These are phyloP conservation scores for Straminergon stramineum DNA, from an alignment of 225 moss, liverwort and hornwort species.

Conservation along the genomic window DNA sequence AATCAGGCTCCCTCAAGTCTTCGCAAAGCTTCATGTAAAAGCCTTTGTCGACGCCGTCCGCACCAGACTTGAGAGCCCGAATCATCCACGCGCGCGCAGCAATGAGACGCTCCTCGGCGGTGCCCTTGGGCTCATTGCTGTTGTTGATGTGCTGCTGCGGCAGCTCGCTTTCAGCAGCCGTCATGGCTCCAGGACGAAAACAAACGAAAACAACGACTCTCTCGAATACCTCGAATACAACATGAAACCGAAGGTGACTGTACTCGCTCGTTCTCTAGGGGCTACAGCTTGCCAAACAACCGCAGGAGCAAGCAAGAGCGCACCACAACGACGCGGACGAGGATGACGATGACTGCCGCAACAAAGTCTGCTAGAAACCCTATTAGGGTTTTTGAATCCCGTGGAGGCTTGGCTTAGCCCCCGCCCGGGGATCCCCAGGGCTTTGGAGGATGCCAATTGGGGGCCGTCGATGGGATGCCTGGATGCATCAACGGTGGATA, in stretches of 20 bases:
- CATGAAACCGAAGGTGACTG: not conserved
- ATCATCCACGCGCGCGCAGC: conserved; percentile 39
- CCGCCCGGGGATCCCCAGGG: not conserved
- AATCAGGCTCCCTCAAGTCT: conserved; percentile 45
- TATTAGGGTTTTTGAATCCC: not conserved
- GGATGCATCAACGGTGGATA: not conserved
- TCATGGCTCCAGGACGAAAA: conserved; percentile 24
- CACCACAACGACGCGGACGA: not conserved
- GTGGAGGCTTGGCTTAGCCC: not conserved
- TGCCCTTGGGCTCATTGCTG: not conserved
- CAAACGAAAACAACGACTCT: not conserved
- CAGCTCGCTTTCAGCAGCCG: conserved; percentile 37
- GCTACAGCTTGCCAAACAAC: too few species aligned
- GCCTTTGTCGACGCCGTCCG: conserved; percentile 41
- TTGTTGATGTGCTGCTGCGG: conserved; percentile 19
- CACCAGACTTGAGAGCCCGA: conserved; percentile 31
- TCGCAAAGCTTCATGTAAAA: conserved; percentile 58
- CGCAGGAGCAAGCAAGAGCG: not conserved
- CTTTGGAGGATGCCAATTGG: not conserved
- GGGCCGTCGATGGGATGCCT: not conserved
- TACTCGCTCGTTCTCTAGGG: too few species aligned
- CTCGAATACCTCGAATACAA: conserved; percentile 12
- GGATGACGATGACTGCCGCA: not conserved
- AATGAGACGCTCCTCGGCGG: conserved; percentile 27
- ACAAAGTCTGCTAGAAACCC: not conserved